These are phyloP conservation scores for Chrysoporthe cubensis DNA, from an alignment of 2,329 filamentous ascomycete species.

Conservation along the genomic window DNA sequence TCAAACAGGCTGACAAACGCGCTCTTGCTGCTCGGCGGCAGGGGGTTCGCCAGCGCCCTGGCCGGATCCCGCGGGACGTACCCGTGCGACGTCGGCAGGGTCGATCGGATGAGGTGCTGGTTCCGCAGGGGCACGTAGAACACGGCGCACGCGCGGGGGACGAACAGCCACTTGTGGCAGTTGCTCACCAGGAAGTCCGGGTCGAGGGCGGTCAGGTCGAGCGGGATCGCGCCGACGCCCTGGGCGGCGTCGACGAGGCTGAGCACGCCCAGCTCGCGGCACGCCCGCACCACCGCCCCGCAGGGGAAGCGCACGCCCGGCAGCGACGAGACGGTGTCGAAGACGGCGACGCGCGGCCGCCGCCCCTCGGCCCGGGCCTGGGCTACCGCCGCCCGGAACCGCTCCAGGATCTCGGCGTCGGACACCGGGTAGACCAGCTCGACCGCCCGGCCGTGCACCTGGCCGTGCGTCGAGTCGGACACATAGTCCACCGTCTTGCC, in stretches of 20 bases:
- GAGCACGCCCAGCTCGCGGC: constrained; percentile 68
- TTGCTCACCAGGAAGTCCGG: constrained; percentile 89
- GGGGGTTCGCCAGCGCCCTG: constrained; percentile 42
- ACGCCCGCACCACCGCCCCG: constrained; percentile 66
- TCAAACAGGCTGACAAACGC: constrained; percentile 73
- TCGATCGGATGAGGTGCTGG: constrained; percentile 73
- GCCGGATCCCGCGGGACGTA: constrained; percentile 56
- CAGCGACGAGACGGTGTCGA: constrained; percentile 79
- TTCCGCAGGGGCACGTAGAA: constrained; percentile 79
- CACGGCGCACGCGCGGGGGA: constrained; percentile 78
- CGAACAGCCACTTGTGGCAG: constrained; percentile 88
- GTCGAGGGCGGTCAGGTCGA: constrained; percentile 69
- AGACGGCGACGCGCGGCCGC: constrained; percentile 69
- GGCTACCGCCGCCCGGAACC: constrained; percentile 63
- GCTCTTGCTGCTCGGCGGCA: constrained; percentile 53
- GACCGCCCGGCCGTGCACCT: constrained; percentile 57
- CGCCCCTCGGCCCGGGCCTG: constrained; percentile 59
- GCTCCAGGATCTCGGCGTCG: constrained; percentile 66
- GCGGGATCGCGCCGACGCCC: constrained; percentile 74
- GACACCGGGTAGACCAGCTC: constrained; percentile 69
- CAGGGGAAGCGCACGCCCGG: constrained; percentile 84
- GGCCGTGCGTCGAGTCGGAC: constrained; percentile 63
- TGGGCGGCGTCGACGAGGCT: constrained; percentile 86
- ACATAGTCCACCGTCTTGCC: constrained; percentile 73
- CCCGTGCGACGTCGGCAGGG: constrained; percentile 80